Base-by-base conservation (phyloP, 2,329 filamentous ascomycete genomes). In the Cladophialophora bantiana region DNA sequence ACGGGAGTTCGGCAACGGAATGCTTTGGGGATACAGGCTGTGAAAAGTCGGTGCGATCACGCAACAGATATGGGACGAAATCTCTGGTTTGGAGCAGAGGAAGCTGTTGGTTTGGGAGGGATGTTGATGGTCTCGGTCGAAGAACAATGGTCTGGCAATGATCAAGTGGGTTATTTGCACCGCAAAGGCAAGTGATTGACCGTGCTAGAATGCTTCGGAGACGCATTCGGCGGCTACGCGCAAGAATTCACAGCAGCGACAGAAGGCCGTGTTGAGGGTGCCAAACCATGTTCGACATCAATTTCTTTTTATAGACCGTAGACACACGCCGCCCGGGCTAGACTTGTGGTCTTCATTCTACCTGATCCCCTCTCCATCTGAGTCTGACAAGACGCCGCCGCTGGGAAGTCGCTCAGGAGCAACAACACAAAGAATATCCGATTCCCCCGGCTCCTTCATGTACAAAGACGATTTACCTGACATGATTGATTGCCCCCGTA, bases 341-440 rank as follows among this genome's bases (percentile, higher is more conserved):
- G 13, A 18, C 45, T 26, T 50, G 45, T 50, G 45, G 45, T 26
- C 45, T 50, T 50, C 20, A 50, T 31, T 50, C 45, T 50, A 50
- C 45, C 45, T 50, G 20, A 50, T 12, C 31, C 2, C 20, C 20
- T 31, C 45, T 50, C 45, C 26, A 9, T 50, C 18, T 50, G 20
- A 50, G 9, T 50, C 18, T 50, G 45, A 26, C 45, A 50, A 42
- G 53, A 50, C 35, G 42, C 60, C 60, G 31, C 32, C 52, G 36
- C 50, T 42, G 20, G 35, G 40, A 56, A 62, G 60, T 34, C 52
- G 60, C 60, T 62, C 52, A 62, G 59, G 42, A 62, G 54, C 26
- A 62, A 55, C n/a, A 48, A 55, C 31, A 12, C 18, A 35, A 32
- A 62, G 60, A 62, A 36, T 18, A 20, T 13, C 12, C 26, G 52